phyloP scores from a whole-genome alignment of 2,329 filamentous ascomycete genomes.

The Colletotrichum phormii region DNA sequence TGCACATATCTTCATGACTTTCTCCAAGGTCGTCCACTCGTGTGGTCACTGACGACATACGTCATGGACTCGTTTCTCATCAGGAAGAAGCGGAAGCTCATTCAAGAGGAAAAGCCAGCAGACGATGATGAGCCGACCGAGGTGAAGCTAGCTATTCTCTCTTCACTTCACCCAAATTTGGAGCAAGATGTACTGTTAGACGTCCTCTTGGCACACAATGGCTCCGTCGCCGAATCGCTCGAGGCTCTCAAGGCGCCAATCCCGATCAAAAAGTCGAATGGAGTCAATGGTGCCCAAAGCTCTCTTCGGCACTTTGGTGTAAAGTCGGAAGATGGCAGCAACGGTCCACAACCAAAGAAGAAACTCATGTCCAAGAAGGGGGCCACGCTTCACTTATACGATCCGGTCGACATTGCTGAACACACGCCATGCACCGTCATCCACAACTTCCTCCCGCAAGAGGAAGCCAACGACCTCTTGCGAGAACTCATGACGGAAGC shows the following conservation, averaged over 20 bases:
- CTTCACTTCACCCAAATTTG: slow-evolving; percentile 77
- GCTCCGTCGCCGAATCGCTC: slow-evolving; percentile 76
- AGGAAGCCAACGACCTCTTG: slow-evolving; percentile 80
- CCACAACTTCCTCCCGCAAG: slow-evolving; percentile 84
- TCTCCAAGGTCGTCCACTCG: background rate
- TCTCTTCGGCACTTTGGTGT: slow-evolving; percentile 68
- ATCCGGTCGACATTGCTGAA: slow-evolving; percentile 81
- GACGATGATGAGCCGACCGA: slow-evolving; percentile 84
- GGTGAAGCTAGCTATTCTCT: slow-evolving; percentile 85
- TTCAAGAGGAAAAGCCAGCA: slow-evolving; percentile 37
- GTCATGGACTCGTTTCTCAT: slow-evolving; percentile 70
- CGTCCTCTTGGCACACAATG: slow-evolving; percentile 80
- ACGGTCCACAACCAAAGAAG: slow-evolving; percentile 51
- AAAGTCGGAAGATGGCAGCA: slow-evolving; percentile 15
- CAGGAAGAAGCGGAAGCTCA: slow-evolving; percentile 62
- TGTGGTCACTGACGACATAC: background rate
- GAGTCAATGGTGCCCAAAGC: slow-evolving; percentile 67
- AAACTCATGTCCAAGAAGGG: slow-evolving; percentile 78
- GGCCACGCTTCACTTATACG: slow-evolving; percentile 84
- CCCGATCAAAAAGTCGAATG: slow-evolving; percentile 48
- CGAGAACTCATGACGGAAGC: slow-evolving; percentile 81
- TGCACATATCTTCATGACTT: background rate
- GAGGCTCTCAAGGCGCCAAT: slow-evolving; percentile 59
- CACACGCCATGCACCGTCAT: slow-evolving; percentile 93
- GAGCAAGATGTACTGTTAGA: slow-evolving; percentile 80